Evolutionary conservation across 441 rosid species (phyloP), one percentile per base, ranked within the genome.

Genomic region (Arabidopsis hybrid): DNA sequence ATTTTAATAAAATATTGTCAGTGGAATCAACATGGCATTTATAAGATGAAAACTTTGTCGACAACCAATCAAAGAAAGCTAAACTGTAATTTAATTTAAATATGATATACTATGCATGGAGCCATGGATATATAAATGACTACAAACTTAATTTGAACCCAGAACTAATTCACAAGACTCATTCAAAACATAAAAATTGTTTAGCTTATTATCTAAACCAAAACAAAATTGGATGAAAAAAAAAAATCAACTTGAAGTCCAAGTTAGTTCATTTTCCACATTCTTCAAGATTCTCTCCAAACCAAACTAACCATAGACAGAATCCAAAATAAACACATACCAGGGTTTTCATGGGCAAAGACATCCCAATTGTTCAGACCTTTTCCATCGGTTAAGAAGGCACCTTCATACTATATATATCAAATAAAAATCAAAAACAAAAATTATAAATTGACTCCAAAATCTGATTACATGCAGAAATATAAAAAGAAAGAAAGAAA

Each of bases 361-460:
- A 79, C 78, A 79, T 87, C 91, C 91, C 89, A 85, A 57, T 87
- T 87, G 80, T 81, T 83, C 53, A 83, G 7, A n/a, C 86, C 85
- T 83, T 87, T 87, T 12, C 85, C 85, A 72, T 78, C 86, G 43
- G 69, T 68, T 60, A 77, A 51, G 61, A 65, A 85, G 12, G 85
- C 88, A 34, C 91, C 91, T 83, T 87, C 91, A 74, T 73, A 73
- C 87, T 82, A 69, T 13, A 51, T 59, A 61, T 57, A 73, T 42
- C 18, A 29, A 61, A 61, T 18, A 5, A 40, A 49, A 35, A 7
- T 6, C 4, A 47, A 42, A 43, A 8, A 2, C 2, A 32, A 18
- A 50, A 40, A 14, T 18, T 8, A 29, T 17, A 3, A 2, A 26
- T 1, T n/a, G 3, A 26, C 66, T 42, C 21, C 5, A 39, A 29